Evolutionary conservation across 2,329 filamentous ascomycete genomes (phyloP), one percentile per base, ranked within the genome.

Genomic region (Arthrobotrys conoides): DNA sequence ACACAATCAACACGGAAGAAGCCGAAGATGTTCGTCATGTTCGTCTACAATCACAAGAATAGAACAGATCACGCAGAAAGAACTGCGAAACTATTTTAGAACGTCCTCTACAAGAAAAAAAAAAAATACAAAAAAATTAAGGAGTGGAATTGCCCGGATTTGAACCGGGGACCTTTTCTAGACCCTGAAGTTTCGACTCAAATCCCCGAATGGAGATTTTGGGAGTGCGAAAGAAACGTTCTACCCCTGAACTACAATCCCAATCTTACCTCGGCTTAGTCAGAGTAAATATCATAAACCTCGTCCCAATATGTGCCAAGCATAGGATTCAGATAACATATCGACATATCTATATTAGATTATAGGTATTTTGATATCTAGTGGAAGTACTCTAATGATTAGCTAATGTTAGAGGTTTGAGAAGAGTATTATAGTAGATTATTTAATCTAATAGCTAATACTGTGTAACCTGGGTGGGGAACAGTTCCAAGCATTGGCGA

Each of bases 211-310:
- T 14, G 22, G n/a, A 18, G 49, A 33, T 66, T 71, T 63, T 71
- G 22, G 66, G 66, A 77, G 73, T 77, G 73, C 73, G 73, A 77
- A 77, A 71, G 73, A 77, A 77, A 77, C 73, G 73, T 77, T 77
- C 73, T 77, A 77, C 73, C 73, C 67, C 73, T 77, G 73, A 77
- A 77, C 73, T 77, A 77, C 73, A 77, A 71, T 71, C 73, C 73
- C 73, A 67, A 67, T 53, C 41, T 64, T 49, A 41, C 16, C 9
- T 16, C 12, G 20, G 8, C 22, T 24, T 14, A 9, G 48, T 22
- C 44, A 2, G n/a, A 20, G 18, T 46, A n/a, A 9, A 20, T 8
- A 6, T 14, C 22, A 51, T 51, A 51, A 51, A 14, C 20, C 10
- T 8, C 22, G 4, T 14, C 5, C 22, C 22, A 14, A 24, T 24